These are phyloP conservation scores for Penicillium herquei DNA, from an alignment of 495 filamentous ascomycete species.

Conservation along the genomic window DNA sequence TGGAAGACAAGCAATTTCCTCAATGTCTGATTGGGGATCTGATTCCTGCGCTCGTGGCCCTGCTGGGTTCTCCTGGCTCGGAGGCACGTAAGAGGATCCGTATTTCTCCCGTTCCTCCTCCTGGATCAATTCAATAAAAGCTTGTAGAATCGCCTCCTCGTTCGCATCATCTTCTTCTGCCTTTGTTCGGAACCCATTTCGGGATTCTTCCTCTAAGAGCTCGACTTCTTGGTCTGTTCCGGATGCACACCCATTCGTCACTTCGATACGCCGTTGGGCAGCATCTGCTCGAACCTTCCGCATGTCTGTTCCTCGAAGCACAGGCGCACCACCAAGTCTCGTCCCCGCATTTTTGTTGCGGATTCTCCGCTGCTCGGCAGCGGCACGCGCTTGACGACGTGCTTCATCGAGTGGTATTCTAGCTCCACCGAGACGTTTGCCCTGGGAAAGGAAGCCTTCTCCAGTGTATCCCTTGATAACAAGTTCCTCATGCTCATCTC, in stretches of 20 bases:
- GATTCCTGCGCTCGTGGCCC: conserved; percentile 42
- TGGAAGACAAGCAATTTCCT: neutral
- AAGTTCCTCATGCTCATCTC: conserved; percentile 78
- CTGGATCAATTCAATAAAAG: conserved; percentile 82
- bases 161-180: conserved; percentile 90
- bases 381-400: conserved; percentile 67
- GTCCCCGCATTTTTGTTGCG: conserved; percentile 65
- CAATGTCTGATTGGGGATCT: neutral
- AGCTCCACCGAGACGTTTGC: conserved; percentile 68
- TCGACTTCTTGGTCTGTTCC: conserved; percentile 54
- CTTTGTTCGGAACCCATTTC: conserved; percentile 75
- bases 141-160: conserved; percentile 83
- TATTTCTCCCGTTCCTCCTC: conserved; percentile 77
- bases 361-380: conserved; percentile 69
- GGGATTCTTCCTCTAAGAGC: conserved; percentile 67
- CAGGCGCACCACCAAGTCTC: conserved; percentile 66
- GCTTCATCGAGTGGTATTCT: conserved; percentile 72
- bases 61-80: conserved; percentile 59
- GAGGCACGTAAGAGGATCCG: conserved; percentile 62
- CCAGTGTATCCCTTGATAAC: conserved; percentile 83
- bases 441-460: conserved; percentile 79
- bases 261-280: conserved; percentile 63
- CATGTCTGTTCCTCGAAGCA: conserved; percentile 66
- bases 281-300: conserved; percentile 73
- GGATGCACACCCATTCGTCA: conserved; percentile 73